Conservation (phyloP, 768 basidiomycete species). For the Leccinum boreale region DNA sequence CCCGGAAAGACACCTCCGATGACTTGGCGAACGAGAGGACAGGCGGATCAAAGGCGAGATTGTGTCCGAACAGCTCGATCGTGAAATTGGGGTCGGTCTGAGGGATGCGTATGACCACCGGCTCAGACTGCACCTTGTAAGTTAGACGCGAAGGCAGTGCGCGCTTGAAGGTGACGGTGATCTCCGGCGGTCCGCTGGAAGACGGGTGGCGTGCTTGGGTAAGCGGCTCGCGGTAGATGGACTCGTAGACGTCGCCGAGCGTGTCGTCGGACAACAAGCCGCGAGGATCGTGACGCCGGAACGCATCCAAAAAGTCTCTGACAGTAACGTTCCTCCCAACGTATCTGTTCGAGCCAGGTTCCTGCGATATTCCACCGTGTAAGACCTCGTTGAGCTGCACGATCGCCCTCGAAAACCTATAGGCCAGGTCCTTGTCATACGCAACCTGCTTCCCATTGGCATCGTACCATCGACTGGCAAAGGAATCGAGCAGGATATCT, state of each 20-base stretch:
- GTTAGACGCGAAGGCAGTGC: constrained; percentile 76
- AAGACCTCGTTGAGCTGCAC: constrained; percentile 87
- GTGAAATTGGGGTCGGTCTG: constrained; percentile 78
- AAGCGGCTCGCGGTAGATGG: constrained; percentile 69
- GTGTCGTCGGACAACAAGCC: constrained; percentile 70
- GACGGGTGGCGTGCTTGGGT: constrained; percentile 61
- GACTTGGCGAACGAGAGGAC: constrained; percentile 76
- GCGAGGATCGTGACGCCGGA: constrained; percentile 73
- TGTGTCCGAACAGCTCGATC: constrained; percentile 85
- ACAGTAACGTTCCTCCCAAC: constrained; percentile 58
- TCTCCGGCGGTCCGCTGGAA: constrained; percentile 41
- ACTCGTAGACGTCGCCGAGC: constrained; percentile 74
- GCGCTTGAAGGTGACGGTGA: constrained; percentile 67
- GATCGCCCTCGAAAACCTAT: constrained; percentile 73
- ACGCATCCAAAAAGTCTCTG: constrained; percentile 82
- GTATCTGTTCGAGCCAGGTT: constrained; percentile 53
- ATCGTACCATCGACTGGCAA: constrained; percentile 88
- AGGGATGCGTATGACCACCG: constrained; percentile 82
- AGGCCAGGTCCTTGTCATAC: constrained; percentile 79
- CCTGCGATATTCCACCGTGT: constrained; percentile 68
- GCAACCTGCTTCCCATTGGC: constrained; percentile 76
- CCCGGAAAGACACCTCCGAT: constrained; percentile 82
- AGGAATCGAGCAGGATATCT: constrained; percentile 71
- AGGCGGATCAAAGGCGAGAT: constrained; percentile 84
- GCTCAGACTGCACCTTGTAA: constrained; percentile 85